phyloP scores from a whole-genome alignment of 768 basidiomycete species.

The Strobilomyces echinocephalus region DNA sequence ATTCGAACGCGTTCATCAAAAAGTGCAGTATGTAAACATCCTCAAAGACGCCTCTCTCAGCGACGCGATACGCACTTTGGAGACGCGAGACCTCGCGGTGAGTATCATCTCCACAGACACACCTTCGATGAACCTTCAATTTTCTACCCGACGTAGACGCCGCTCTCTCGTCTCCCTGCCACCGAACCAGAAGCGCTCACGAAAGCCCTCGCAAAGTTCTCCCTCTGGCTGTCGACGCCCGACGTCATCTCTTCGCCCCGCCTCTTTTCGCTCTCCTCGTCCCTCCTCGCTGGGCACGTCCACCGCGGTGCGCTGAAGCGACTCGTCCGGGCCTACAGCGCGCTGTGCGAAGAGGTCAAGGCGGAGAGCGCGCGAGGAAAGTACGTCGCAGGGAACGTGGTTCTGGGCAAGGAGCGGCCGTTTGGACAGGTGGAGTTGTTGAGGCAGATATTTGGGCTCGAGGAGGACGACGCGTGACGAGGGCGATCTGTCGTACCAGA shows the following conservation, averaged over 20 bases:
- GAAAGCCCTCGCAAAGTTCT: slow-evolving; percentile 62
- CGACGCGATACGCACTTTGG: slow-evolving; percentile 20
- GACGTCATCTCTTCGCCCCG: slow-evolving; percentile 60
- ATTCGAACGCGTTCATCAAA: too few relatives aligned
- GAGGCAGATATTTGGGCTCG: slow-evolving; percentile 74
- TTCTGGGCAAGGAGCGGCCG: slow-evolving; percentile 77
- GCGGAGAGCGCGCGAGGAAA: slow-evolving; percentile 50
- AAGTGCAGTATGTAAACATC: slow-evolving; percentile 17
- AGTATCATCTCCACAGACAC: neutral
- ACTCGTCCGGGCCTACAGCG: slow-evolving; percentile 64
- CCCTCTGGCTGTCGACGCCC: slow-evolving; percentile 76
- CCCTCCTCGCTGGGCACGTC: slow-evolving; percentile 39
- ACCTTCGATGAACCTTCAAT: too few relatives aligned
- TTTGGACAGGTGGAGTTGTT: slow-evolving; percentile 74
- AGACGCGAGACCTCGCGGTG: slow-evolving; percentile 24
- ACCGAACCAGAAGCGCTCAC: slow-evolving; percentile 63
- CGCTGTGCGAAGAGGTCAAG: slow-evolving; percentile 72
- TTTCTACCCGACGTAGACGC: slow-evolving; percentile 48
- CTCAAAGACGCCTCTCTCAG: slow-evolving; percentile 27
- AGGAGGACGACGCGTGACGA: slow-evolving; percentile 32
- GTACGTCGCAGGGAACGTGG: slow-evolving; percentile 88
- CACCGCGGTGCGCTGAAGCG: slow-evolving; percentile 72
- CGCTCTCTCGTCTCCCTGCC: slow-evolving; percentile 65
- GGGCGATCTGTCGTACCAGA: too few relatives aligned
- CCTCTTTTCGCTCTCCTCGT: slow-evolving; percentile 63